Evolutionary conservation across 148 eudicot species (phyloP).

Genomic region (Silene latifolia): DNA sequence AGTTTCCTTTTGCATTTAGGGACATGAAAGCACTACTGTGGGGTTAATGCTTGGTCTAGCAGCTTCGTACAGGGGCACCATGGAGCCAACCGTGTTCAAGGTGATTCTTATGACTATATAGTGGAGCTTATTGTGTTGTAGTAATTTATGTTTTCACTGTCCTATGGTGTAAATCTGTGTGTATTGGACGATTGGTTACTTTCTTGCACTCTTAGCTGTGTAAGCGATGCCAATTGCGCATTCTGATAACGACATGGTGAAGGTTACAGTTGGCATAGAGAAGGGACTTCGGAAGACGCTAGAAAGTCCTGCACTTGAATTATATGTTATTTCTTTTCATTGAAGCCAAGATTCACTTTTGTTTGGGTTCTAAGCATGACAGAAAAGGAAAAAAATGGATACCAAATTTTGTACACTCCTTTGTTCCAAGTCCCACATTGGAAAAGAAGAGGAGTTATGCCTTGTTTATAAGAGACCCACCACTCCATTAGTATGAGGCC

Average conservation of each 20-base stretch:
- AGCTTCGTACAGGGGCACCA: constrained; percentile 89
- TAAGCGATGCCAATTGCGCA: constrained; percentile 1
- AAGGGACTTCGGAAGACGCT: neutral
- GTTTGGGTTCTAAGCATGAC: neutral
- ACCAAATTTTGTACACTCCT: neutral
- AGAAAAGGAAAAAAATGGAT: neutral
- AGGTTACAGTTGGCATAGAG: neutral
- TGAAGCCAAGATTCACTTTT: neutral
- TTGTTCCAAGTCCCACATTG: too few species aligned
- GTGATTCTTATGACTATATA: constrained; percentile 31
- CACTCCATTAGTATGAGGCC: too few species aligned
- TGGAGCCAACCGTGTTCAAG: constrained; percentile 93
- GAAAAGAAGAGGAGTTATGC: too few species aligned
- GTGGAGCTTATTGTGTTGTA: neutral
- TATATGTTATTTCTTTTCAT: neutral
- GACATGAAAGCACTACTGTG: constrained; percentile 90
- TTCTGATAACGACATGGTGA: neutral
- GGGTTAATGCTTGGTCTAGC: constrained; percentile 99
- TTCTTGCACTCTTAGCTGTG: constrained; percentile 5
- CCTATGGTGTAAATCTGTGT: neutral
- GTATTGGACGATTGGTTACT: neutral
- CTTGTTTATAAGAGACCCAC: too few species aligned
- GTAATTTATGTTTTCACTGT: neutral
- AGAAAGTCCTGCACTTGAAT: neutral
- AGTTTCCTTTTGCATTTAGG: constrained; percentile 40